phyloP scores from a whole-genome alignment of 2,329 filamentous ascomycete genomes.

The Trichoderma aggressivum region DNA sequence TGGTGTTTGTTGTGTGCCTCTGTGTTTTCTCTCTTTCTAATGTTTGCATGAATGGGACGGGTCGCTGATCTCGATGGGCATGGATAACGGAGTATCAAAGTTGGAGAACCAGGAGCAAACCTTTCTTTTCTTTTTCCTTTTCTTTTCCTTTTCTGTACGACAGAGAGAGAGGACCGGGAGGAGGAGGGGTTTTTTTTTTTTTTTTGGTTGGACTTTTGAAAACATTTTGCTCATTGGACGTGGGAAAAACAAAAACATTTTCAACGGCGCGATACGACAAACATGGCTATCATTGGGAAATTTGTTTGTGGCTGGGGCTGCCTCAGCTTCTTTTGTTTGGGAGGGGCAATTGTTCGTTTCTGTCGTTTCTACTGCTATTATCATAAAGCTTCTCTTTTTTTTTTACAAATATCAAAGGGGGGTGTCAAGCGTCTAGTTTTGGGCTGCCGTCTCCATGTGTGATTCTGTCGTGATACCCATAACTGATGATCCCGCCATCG shows the following conservation, averaged over 20 bases:
- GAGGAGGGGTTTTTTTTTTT: background rate
- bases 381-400: background rate
- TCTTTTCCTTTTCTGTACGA: background rate
- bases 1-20: background rate
- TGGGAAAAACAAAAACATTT: background rate
- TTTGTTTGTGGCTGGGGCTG: background rate
- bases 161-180: background rate
- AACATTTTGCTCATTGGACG: background rate
- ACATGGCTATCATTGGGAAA: background rate
- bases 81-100: conserved; percentile 9
- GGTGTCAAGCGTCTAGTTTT: background rate
- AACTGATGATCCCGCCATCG: background rate
- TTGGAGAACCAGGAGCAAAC: conserved; percentile 8
- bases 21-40: background rate
- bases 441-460: background rate
- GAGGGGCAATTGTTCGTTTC: background rate
- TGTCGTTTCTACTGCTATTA: background rate
- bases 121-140: background rate
- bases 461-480: background rate
- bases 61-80: conserved; percentile 3
- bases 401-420: background rate
- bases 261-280: background rate
- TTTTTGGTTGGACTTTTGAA: background rate
- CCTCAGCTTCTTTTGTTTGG: background rate
- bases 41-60: conserved; percentile 9